Evolutionary conservation across 75 land plant species (phyloP).

Genomic region (Adiantum capillusveneris): DNA sequence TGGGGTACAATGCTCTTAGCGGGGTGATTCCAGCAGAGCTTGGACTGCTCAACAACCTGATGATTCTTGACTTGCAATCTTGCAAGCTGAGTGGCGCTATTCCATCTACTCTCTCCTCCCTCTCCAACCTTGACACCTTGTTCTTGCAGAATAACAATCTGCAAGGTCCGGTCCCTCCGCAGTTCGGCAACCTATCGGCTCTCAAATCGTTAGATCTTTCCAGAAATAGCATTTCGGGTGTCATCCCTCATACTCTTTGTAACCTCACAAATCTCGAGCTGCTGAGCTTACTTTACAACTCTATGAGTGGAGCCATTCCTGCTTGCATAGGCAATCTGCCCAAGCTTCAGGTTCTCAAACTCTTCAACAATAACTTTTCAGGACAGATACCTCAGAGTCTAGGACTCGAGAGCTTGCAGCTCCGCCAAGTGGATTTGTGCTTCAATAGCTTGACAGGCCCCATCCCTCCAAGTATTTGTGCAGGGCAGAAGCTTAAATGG

Average conservation of each 20-base stretch:
- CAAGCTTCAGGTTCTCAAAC: conserved; percentile 48
- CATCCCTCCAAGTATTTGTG: conserved; percentile 60
- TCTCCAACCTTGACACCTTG: conserved; percentile 49
- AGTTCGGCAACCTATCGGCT: conserved; percentile 48
- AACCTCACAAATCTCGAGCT: conserved; percentile 59
- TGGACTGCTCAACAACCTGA: conserved; percentile 47
- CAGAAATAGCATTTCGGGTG: conserved; percentile 54
- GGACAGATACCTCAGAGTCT: conserved; percentile 53
- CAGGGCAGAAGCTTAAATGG: conserved; percentile 45
- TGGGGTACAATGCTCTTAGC: not conserved
- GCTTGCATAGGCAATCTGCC: conserved; percentile 42
- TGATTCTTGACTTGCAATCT: conserved; percentile 49
- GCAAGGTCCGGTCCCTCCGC: conserved; percentile 44
- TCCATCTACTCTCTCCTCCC: conserved; percentile 47
- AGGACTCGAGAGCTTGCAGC: conserved; percentile 26
- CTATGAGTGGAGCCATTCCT: conserved; percentile 56
- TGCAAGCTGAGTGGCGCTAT: conserved; percentile 59
- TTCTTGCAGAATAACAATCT: conserved; percentile 59
- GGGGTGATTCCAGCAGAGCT: conserved; percentile 71
- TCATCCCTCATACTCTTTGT: conserved; percentile 44
- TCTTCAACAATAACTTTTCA: conserved; percentile 61
- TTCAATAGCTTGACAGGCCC: conserved; percentile 54
- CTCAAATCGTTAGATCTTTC: conserved; percentile 59
- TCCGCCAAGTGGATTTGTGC: conserved; percentile 63
- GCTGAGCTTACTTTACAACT: conserved; percentile 66